Evolutionary conservation across 2,329 filamentous ascomycete species (phyloP).

Genomic region (Paecilomyces dactylethromorphus): DNA sequence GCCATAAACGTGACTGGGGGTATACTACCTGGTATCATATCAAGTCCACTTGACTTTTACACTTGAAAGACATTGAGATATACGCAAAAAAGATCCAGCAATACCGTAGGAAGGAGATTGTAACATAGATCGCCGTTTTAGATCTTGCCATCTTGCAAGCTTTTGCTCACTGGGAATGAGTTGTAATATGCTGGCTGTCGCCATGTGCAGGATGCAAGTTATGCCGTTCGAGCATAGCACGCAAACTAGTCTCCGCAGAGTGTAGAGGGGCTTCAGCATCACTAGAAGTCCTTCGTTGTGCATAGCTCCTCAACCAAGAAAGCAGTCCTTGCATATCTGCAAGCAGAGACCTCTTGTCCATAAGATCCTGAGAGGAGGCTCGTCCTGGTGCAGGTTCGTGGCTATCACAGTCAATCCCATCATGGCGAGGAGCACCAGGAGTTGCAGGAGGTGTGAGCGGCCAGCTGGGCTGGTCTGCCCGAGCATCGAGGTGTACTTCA

Average conservation of each 20-base stretch:
- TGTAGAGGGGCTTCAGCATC: slow-evolving; percentile 12
- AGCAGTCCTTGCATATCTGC: slow-evolving; percentile 28
- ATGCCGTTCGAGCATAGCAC: slow-evolving; percentile 28
- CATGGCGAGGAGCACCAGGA: slow-evolving; percentile 1
- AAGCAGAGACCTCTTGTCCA: slow-evolving; percentile 12
- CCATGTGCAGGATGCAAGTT: background rate
- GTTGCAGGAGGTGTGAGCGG: slow-evolving; percentile 8
- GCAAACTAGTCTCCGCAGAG: slow-evolving; percentile 30
- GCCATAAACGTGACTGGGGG: background rate
- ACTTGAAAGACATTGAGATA: background rate
- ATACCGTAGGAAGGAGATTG: background rate
- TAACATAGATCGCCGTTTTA: background rate
- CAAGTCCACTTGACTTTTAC: background rate
- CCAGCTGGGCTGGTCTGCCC: slow-evolving; percentile 18
- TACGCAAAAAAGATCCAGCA: background rate
- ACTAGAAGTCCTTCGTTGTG: background rate
- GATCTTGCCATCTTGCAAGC: background rate
- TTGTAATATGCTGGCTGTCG: slow-evolving; percentile 4
- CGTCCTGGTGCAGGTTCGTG: background rate
- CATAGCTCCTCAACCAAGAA: slow-evolving; percentile 23
- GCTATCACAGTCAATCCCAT: background rate
- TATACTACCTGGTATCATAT: background rate
- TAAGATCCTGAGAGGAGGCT: background rate
- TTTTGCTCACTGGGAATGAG: slow-evolving; percentile 2
- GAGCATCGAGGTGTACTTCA: slow-evolving; percentile 31